Conservation (phyloP, 495 filamentous ascomycete genomes). For the Aspergillus bridgeri region DNA sequence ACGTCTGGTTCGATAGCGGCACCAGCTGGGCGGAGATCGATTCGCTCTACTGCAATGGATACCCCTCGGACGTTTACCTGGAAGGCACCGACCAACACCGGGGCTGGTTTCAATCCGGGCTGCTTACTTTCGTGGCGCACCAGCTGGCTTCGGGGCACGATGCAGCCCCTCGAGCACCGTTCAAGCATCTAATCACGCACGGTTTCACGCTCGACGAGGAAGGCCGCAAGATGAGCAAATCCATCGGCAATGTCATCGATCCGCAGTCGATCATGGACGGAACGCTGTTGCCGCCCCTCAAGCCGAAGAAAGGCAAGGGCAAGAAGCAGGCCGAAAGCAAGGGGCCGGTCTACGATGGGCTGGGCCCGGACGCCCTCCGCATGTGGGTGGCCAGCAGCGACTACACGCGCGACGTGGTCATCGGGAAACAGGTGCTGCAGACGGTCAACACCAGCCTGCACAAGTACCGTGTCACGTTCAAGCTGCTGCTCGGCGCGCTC, state of each 20-base stretch:
- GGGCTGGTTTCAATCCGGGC: constrained; percentile 98
- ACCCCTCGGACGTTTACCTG: constrained; percentile 80
- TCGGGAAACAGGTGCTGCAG: constrained; percentile 71
- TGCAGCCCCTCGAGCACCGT: constrained; percentile 55
- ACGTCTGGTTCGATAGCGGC: constrained; percentile 99
- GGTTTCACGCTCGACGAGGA: constrained; percentile 87
- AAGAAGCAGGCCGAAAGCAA: constrained; percentile 47
- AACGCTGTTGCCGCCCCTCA: constrained; percentile 59
- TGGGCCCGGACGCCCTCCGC: constrained; percentile 82
- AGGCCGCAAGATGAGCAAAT: constrained; percentile 98
- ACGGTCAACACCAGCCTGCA: constrained; percentile 69
- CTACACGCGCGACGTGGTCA: constrained; percentile 80
- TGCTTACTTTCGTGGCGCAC: constrained; percentile 77
- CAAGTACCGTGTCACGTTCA: constrained; percentile 84
- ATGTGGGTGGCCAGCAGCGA: constrained; percentile 90
- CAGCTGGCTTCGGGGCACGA: constrained; percentile 43
- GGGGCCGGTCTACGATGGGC: constrained; percentile 49
- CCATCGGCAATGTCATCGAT: constrained; percentile 81
- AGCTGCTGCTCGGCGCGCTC: constrained; percentile 81
- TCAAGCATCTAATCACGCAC: constrained; percentile 84
- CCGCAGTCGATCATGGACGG: constrained; percentile 84
- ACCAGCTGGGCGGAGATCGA: constrained; percentile 79
- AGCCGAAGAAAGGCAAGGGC: constrained; percentile 49
- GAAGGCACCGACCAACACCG: constrained; percentile 96
- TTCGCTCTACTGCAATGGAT: constrained; percentile 35